Evolutionary conservation across 805 yeast genomes (phyloP).

Genomic region (Candida oleophila): DNA sequence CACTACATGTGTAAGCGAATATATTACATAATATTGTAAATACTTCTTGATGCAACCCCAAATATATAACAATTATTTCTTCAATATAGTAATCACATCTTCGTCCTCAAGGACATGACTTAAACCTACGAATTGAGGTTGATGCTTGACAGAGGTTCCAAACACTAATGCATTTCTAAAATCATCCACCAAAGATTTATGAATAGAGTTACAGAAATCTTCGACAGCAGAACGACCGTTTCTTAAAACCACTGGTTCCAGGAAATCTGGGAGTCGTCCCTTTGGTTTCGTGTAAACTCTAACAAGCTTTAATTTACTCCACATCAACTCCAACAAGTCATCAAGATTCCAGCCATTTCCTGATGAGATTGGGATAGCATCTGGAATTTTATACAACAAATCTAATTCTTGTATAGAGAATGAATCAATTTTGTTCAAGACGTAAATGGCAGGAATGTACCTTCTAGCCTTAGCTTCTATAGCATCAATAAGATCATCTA

Average conservation of each 20-base stretch:
- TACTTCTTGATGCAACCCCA: not conserved
- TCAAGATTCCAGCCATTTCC: slow-evolving; percentile 97
- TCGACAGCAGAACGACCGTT: slow-evolving; percentile 81
- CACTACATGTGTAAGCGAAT: too few species aligned
- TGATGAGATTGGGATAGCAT: slow-evolving; percentile 95
- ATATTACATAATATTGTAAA: not conserved
- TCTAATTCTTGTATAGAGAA: slow-evolving; percentile 93
- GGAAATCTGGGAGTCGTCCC: slow-evolving; percentile 90
- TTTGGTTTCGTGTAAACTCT: slow-evolving; percentile 97
- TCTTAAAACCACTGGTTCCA: slow-evolving; percentile 91
- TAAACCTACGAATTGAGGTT: slow-evolving; percentile 94
- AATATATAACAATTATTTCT: slow-evolving; percentile 42
- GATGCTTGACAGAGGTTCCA: slow-evolving; percentile 95
- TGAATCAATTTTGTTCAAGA: slow-evolving; percentile 92
- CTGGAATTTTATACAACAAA: slow-evolving; percentile 84
- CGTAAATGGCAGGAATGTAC: slow-evolving; percentile 94
- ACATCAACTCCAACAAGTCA: slow-evolving; percentile 90
- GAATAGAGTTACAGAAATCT: slow-evolving; percentile 95
- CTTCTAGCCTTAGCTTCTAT: slow-evolving; percentile 87
- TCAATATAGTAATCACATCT: slow-evolving; percentile 93
- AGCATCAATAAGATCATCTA: slow-evolving; percentile 93
- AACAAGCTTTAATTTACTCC: slow-evolving; percentile 87
- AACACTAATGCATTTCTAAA: slow-evolving; percentile 90
- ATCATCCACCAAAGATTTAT: slow-evolving; percentile 89
- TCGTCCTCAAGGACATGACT: slow-evolving; percentile 85